These are phyloP conservation scores for Holtermannia corniformis DNA, from an alignment of 768 basidiomycete genomes.

Conservation along the genomic window DNA sequence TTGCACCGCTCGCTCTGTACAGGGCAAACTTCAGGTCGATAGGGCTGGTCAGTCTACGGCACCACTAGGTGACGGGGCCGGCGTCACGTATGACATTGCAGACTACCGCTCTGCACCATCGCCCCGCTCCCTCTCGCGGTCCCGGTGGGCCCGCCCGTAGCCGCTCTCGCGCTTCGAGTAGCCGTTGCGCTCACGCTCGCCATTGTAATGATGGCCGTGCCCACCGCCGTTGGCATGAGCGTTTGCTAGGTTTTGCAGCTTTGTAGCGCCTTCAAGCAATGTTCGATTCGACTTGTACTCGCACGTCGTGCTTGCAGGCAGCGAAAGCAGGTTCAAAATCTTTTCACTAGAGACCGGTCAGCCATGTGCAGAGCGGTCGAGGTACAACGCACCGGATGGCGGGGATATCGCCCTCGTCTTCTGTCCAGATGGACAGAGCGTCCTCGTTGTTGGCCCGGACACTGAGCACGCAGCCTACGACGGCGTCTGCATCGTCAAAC, in stretches of 20 bases:
- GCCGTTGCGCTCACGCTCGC: background rate
- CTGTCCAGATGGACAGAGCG: constrained; percentile 87
- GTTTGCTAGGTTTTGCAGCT: constrained; percentile 4
- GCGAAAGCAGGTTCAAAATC: constrained; percentile 61
- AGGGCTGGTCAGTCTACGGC: background rate
- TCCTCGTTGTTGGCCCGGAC: constrained; percentile 80
- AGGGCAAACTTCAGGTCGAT: background rate
- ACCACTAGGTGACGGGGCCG: background rate
- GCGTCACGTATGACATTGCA: background rate
- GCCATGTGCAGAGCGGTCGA: background rate
- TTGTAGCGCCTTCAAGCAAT: constrained; percentile 29
- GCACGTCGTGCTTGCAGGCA: constrained; percentile 70
- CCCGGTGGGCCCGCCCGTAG: background rate
- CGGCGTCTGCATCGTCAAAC: constrained; percentile 55
- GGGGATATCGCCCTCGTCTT: constrained; percentile 57
- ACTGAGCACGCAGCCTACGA: constrained; percentile 91
- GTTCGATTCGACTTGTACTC: constrained; percentile 78
- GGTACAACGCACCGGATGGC: constrained; percentile 11
- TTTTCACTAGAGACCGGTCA: constrained; percentile 55
- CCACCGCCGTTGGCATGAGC: background rate
- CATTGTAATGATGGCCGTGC: too few species aligned
- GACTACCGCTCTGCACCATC: background rate
- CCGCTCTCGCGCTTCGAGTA: background rate
- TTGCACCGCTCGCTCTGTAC: too few species aligned
- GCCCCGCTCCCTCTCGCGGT: background rate